Evolutionary conservation across 108 stramenopile species (phyloP), one percentile per base, ranked within the genome.

Genomic region (Schizochytrium sp.): DNA sequence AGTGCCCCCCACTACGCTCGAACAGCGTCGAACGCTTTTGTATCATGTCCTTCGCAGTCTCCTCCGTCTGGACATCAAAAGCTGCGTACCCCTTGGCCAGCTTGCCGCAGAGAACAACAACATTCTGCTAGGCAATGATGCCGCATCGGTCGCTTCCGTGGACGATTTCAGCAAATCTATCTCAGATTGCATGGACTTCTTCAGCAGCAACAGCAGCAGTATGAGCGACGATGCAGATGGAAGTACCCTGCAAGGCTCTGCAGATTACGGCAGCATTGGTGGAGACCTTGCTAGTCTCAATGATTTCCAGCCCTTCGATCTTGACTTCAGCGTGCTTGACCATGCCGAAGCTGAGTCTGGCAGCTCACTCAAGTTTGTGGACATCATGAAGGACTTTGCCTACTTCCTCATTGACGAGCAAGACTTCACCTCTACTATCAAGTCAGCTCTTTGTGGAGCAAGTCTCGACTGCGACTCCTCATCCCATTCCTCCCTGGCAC

Each of bases 361-460:
- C 7, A 53, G 76, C 47, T 13, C 47, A 53, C 50, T 55, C 50
- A 49, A 83, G 53, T 83, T 83, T 28, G 53, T 49, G 50, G 50
- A 83, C 2, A 83, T 83, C 76, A 83, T 83, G 76, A 83, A 83
- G 76, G 76, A 83, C 47, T 83, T 83, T 55, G 45, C 76, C 76
- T 55, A 55, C 47, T 83, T 55, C 55, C 76, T 83, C 3, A 83
- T 83, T 28, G 76, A 83, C 13, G 76, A 83, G 76, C 76, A 83
- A 40, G 76, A 83, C 50, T 83, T 55, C 2, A 83, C 76, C 53
- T 49, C 76, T 7, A 55, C 76, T n/a, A 83, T 83, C 3, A 55
- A 83, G 53, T 50, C 45, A 0, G 76, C 76, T 13, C 76, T 83
- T 53, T 69, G 64, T 44, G 64, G 64, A 38, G 64, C 64, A 12